Conservation (phyloP, 176 grass and related monocot genomes). For the Avena eriantha region DNA sequence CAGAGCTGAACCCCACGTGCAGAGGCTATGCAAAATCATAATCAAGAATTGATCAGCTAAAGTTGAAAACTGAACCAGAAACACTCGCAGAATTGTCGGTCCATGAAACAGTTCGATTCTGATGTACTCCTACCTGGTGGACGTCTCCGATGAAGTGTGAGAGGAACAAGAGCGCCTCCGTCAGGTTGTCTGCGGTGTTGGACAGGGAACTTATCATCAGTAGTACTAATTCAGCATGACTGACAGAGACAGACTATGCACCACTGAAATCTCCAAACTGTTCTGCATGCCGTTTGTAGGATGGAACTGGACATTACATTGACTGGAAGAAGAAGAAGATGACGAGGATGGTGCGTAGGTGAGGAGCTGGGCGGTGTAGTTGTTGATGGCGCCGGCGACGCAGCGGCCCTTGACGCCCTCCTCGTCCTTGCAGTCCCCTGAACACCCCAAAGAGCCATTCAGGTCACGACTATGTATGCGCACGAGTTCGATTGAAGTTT, state of each 20-base stretch:
- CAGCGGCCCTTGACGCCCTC: conserved; percentile 54
- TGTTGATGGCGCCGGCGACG: conserved; percentile 75
- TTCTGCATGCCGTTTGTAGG: neutral
- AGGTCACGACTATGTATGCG: neutral
- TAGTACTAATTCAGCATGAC: neutral
- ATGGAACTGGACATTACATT: conserved; percentile 44
- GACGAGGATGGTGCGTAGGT: conserved; percentile 39
- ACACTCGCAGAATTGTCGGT: neutral
- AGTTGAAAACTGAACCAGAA: too few relatives aligned
- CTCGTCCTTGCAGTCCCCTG: conserved; percentile 77
- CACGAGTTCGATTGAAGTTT: neutral
- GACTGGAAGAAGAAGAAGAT: neutral
- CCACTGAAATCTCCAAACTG: neutral
- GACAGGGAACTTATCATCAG: neutral
- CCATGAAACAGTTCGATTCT: neutral
- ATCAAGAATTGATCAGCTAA: too few relatives aligned
- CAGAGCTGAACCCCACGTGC: conserved; percentile 73
- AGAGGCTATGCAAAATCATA: conserved; percentile 54
- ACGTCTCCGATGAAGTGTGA: conserved; percentile 73
- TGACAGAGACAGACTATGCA: neutral
- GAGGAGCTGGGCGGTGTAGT: conserved; percentile 75
- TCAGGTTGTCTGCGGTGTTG: conserved; percentile 59
- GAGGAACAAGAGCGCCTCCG: conserved; percentile 74
- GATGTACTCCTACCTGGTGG: conserved; percentile 55
- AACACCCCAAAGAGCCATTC: neutral